Conservation (phyloP, 345 rosid genomes). For the Dovyalis caffra region DNA sequence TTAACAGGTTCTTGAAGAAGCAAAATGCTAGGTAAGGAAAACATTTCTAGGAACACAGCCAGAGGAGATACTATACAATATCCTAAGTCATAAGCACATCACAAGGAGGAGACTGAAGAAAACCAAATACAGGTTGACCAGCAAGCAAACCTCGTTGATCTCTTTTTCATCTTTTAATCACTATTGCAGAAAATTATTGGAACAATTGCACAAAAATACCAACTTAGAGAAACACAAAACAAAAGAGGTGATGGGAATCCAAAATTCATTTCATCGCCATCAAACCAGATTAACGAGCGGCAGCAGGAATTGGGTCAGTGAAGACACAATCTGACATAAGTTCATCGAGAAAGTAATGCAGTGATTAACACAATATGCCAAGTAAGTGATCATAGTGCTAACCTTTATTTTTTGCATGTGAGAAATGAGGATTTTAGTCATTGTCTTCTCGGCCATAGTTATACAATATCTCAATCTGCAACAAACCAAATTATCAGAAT, state of each 20-base stretch:
- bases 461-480: constrained; percentile 91
- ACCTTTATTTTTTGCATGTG: constrained; percentile 48
- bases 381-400: constrained; percentile 13
- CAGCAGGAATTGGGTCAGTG: background rate
- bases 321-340: background rate
- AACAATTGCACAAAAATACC: background rate
- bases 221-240: background rate
- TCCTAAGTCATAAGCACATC: background rate
- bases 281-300: background rate
- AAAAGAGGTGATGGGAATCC: background rate
- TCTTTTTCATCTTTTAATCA: background rate
- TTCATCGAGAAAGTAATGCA: background rate
- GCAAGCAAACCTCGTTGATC: background rate
- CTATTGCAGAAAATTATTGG: background rate
- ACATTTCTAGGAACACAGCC: background rate
- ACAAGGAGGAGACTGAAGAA: background rate
- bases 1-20: background rate
- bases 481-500: constrained; percentile 16
- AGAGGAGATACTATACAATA: background rate
- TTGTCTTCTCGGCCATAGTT: constrained; percentile 88
- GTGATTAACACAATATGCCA: background rate
- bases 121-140: background rate
- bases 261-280: background rate
- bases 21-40: background rate
- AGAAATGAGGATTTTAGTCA: constrained; percentile 32